phyloP scores from a whole-genome alignment of 345 rosid species.

The Fremontodendron californicum region DNA sequence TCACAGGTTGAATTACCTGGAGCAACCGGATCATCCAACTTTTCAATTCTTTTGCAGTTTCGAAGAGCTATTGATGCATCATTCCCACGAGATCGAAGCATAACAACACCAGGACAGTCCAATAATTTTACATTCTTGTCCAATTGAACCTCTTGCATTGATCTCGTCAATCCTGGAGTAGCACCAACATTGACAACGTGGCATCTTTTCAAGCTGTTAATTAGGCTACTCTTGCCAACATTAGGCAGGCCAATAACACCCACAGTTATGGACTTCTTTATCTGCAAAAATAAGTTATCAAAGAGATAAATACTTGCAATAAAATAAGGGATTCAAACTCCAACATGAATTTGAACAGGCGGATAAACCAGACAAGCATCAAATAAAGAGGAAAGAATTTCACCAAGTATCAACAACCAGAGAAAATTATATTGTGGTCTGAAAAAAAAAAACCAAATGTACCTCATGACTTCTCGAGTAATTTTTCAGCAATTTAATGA shows the following conservation, averaged over 20 bases:
- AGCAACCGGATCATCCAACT: constrained; percentile 86
- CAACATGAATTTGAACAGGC: neutral
- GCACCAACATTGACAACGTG: constrained; percentile 94
- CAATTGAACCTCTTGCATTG: constrained; percentile 93
- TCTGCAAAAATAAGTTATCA: constrained; percentile 42
- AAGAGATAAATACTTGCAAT: constrained; percentile 2
- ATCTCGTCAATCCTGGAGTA: constrained; percentile 90
- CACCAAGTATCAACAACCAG: neutral
- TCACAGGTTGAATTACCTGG: constrained; percentile 52
- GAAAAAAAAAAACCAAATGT: constrained; percentile 7
- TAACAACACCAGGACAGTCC: constrained; percentile 98
- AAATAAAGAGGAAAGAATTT: neutral
- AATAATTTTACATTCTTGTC: constrained; percentile 86
- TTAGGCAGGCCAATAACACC: constrained; percentile 93
- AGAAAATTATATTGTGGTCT: neutral
- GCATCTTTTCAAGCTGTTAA: constrained; percentile 91
- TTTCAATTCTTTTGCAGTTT: constrained; percentile 95
- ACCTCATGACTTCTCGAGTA: constrained; percentile 97
- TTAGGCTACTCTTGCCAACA: constrained; percentile 98
- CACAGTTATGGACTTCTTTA: constrained; percentile 86
- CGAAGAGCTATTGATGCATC: constrained; percentile 78
- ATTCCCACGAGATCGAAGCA: constrained; percentile 72
- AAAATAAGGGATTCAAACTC: neutral
- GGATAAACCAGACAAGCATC: constrained; percentile 1
- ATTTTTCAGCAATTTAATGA: constrained; percentile 80